Conservation (phyloP, 177 flowering plant species). For the Viscum album region DNA sequence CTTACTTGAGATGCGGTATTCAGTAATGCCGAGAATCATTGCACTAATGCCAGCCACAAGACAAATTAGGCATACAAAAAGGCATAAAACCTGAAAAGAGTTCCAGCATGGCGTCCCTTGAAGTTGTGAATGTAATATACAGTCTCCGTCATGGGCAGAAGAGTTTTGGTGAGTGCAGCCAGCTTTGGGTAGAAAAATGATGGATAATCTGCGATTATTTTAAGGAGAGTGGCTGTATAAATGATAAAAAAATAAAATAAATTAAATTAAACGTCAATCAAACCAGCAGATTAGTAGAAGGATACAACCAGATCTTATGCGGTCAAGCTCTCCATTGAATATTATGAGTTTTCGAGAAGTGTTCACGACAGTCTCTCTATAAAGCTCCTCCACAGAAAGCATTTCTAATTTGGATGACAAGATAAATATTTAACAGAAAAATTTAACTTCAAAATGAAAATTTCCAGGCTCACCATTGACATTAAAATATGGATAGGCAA, state of each 20-base stretch:
- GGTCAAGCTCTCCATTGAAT: slow-evolving; percentile 94
- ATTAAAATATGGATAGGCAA: slow-evolving; percentile 88
- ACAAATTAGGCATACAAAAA: background rate
- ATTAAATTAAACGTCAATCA: background rate
- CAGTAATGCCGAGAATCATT: background rate
- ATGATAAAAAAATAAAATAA: background rate
- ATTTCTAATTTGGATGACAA: slow-evolving; percentile 43
- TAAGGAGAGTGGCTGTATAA: slow-evolving; percentile 20
- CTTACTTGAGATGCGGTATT: no score
- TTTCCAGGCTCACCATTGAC: slow-evolving; percentile 57
- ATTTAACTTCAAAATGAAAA: background rate
- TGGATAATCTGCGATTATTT: slow-evolving; percentile 63
- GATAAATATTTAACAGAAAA: slow-evolving; percentile 3
- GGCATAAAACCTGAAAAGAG: slow-evolving; percentile 64
- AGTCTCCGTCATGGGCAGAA: slow-evolving; percentile 69
- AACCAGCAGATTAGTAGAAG: slow-evolving; percentile 17
- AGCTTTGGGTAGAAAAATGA: slow-evolving; percentile 93
- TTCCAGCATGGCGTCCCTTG: slow-evolving; percentile 77
- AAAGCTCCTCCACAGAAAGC: slow-evolving; percentile 94
- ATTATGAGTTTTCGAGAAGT: slow-evolving; percentile 57
- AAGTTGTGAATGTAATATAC: slow-evolving; percentile 80
- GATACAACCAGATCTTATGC: slow-evolving; percentile 97
- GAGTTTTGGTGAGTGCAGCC: slow-evolving; percentile 58
- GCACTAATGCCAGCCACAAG: background rate
- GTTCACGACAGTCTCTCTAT: slow-evolving; percentile 60